Conservation (phyloP, 2,329 filamentous ascomycete genomes). For the Gnomoniopsis sp. region DNA sequence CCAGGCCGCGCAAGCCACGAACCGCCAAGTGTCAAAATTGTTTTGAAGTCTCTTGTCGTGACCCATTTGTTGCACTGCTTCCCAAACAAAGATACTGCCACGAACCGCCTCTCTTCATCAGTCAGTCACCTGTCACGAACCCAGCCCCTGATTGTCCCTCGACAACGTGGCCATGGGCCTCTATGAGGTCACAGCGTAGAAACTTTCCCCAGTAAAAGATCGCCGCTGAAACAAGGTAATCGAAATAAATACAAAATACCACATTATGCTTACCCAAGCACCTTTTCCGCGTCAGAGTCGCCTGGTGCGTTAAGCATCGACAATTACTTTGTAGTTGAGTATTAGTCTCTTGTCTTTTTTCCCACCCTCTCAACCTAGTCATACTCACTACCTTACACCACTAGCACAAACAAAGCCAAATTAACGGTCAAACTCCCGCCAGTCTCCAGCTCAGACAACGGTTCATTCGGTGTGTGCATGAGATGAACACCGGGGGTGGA, state of each 20-base stretch:
- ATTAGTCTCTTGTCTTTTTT: too few species aligned
- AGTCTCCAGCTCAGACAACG: too few species aligned
- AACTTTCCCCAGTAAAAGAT: neutral
- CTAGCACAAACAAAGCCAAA: too few species aligned
- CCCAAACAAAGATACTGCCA: too few species aligned
- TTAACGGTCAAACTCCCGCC: too few species aligned
- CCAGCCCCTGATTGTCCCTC: neutral
- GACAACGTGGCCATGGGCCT: neutral
- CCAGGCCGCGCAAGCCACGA: neutral
- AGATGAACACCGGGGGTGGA: too few species aligned
- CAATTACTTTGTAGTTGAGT: too few species aligned
- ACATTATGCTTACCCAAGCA: neutral
- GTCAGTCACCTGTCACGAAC: neutral
- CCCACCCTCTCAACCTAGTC: too few species aligned
- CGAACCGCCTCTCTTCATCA: neutral
- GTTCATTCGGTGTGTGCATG: too few species aligned
- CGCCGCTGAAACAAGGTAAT: neutral
- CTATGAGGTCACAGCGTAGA: slow-evolving; percentile 8
- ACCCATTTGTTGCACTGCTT: neutral
- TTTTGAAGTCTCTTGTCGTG: neutral
- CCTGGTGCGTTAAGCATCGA: too few species aligned
- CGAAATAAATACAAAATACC: neutral
- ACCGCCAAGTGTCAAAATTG: neutral
- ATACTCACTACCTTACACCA: too few species aligned
- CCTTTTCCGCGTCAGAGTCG: neutral